Conservation (phyloP, 768 basidiomycete genomes). For the Polyporus arcularius region DNA sequence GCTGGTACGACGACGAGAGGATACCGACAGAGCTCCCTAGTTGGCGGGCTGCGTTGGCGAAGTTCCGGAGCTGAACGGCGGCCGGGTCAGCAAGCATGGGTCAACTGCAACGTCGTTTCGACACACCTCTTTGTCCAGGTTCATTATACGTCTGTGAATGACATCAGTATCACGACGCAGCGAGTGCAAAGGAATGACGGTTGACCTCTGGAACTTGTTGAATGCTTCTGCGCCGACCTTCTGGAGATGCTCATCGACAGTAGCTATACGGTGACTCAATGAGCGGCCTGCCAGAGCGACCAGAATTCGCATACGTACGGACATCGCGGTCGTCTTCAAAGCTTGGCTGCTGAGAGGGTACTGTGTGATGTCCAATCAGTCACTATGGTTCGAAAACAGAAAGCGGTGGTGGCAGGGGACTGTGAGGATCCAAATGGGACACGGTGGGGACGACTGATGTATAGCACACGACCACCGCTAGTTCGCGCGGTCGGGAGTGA, state of each 20-base stretch:
- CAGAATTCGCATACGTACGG: conserved; percentile 47
- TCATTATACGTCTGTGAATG: conserved; percentile 51
- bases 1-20: conserved; percentile 69
- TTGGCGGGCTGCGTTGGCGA: conserved; percentile 75
- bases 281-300: neutral
- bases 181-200: no score
- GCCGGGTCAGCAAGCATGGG: neutral
- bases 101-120: conserved; percentile 2
- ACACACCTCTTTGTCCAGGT: conserved; percentile 64
- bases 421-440: no score
- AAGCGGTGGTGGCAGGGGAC: no score
- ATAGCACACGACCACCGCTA: no score
- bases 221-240: conserved; percentile 66
- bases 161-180: neutral
- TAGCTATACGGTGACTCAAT: conserved; percentile 40
- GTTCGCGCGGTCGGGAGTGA: neutral
- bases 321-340: conserved; percentile 68
- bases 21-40: conserved; percentile 78
- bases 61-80: conserved; percentile 63
- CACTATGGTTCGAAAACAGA: neutral
- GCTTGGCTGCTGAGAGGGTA: conserved; percentile 42
- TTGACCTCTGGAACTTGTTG: conserved; percentile 60
- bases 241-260: conserved; percentile 72
- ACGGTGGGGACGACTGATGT: no score
- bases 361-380: conserved; percentile 24